Evolutionary conservation across 1,284 basidiomycete species (phyloP).

Genomic region (Tilletia walkeri): DNA sequence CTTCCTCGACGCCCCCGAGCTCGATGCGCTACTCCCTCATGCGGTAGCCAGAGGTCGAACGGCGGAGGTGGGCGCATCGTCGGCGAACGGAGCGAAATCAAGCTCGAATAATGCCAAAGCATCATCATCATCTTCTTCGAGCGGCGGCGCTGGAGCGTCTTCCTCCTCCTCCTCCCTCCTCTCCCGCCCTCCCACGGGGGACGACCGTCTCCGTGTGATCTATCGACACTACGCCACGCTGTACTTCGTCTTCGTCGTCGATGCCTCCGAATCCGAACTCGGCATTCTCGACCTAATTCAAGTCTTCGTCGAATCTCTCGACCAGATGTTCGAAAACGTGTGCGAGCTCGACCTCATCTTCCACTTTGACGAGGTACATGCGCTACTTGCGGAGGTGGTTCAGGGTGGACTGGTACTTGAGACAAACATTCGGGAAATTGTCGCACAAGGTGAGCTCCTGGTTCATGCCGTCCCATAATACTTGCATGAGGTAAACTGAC

Average conservation of each 20-base stretch:
- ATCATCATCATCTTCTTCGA: too few relatives aligned
- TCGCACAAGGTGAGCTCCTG: conserved; percentile 65
- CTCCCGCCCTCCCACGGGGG: background rate
- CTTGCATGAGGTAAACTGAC: background rate
- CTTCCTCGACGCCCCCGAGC: conserved; percentile 53
- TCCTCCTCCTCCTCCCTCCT: background rate
- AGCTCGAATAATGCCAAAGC: too few relatives aligned
- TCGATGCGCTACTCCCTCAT: conserved; percentile 45
- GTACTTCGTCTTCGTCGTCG: conserved; percentile 95
- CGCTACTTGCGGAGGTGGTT: conserved; percentile 89
- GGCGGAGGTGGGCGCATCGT: background rate
- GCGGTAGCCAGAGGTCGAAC: background rate
- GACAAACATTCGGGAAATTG: conserved; percentile 91
- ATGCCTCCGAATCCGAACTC: conserved; percentile 89
- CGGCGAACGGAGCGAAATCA: too few relatives aligned
- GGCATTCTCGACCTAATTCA: conserved; percentile 96
- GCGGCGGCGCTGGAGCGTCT: background rate
- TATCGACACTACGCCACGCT: conserved; percentile 78
- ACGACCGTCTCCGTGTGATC: conserved; percentile 51
- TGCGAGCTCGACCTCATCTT: conserved; percentile 98
- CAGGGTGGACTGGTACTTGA: conserved; percentile 97
- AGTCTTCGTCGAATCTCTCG: conserved; percentile 95
- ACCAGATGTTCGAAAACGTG: conserved; percentile 94
- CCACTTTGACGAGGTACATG: conserved; percentile 94
- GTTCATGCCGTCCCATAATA: background rate